phyloP scores from a whole-genome alignment of 179 eudicot genomes.

The Silene coronaria region DNA sequence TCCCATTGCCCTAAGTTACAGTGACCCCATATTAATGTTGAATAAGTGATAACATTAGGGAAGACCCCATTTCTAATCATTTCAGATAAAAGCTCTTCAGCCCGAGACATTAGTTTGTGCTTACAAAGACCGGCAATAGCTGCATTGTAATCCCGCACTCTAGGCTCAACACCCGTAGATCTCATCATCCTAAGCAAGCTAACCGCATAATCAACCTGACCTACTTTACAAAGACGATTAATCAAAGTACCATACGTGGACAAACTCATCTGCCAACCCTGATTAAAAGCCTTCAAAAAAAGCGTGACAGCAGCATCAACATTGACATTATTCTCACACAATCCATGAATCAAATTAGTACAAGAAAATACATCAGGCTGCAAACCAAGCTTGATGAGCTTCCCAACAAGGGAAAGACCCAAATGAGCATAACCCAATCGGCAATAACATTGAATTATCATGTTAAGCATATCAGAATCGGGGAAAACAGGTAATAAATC shows the following conservation, averaged over 20 bases:
- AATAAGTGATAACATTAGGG: conserved; percentile 13
- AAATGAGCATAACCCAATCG: conserved; percentile 10
- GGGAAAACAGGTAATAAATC: conserved; percentile 4
- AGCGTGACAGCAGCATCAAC: background rate
- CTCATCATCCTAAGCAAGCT: conserved; percentile 4
- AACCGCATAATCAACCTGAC: background rate
- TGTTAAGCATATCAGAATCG: conserved; percentile 5
- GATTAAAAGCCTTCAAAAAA: conserved; percentile 5
- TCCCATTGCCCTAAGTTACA: conserved; percentile 10
- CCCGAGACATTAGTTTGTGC: background rate
- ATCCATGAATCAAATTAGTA: conserved; percentile 4
- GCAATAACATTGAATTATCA: conserved; percentile 13
- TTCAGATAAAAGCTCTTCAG: background rate
- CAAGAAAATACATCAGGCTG: conserved; percentile 1
- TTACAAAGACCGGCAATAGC: conserved; percentile 6
- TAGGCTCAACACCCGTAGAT: background rate
- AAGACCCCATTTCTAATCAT: conserved; percentile 2
- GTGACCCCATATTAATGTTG: background rate
- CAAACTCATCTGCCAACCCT: background rate
- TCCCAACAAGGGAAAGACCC: conserved; percentile 15
- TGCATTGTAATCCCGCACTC: background rate
- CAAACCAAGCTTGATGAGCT: conserved; percentile 13
- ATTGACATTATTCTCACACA: background rate
- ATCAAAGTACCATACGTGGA: conserved; percentile 1
- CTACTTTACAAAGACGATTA: conserved; percentile 4